Evolutionary conservation across 345 rosid species (phyloP), one percentile per base, ranked within the genome.

Genomic region (Lepidium didymum): DNA sequence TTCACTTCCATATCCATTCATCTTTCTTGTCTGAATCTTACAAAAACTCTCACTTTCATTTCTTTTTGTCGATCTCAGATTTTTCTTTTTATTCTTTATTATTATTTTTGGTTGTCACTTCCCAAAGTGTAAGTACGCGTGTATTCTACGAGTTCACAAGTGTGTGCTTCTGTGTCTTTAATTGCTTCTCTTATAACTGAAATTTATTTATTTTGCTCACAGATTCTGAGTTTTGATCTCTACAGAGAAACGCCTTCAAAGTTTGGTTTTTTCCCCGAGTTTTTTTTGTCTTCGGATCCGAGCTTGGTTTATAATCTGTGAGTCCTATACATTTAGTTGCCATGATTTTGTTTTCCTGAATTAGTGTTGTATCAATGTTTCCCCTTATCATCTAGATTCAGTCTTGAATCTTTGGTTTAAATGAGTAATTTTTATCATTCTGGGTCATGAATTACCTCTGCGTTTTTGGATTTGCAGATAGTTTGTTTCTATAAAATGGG

Each of bases 401-500:
- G 7, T 49, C 54, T 66, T 58, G 46, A 31, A 29, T 47, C 34
- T 42, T 34, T 16, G 40, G 36, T 15, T 41, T 31, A 7, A 10
- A 31, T 57, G 8, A 23, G 5, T 16, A 59, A 10, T 36, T 16
- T 38, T 8, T 38, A 13, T 14, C 34, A 34, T 33, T 14, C 33
- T 36, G 21, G 19, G 9, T 40, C 45, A 29, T 37, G 37, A 43
- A 64, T 3, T 13, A 11, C 12, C 37, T 42, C n/a, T 62, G 27
- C 0, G 7, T 5, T 41, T 16, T 35, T 66, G 57, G 14, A 34
- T 23, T 67, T 74, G 38, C 78, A 74, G 78, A 36, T 15, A 14
- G 14, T 73, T 36, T 40, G 29, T 14, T 25, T 14, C 34, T 18
- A 16, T 15, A 68, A 72, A 53, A 92, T 92, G 98, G 97, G 96